Evolutionary conservation across 352 stramenopile species (phyloP), one percentile per base, ranked within the genome.

Genomic region (Pythium dissotocum): DNA sequence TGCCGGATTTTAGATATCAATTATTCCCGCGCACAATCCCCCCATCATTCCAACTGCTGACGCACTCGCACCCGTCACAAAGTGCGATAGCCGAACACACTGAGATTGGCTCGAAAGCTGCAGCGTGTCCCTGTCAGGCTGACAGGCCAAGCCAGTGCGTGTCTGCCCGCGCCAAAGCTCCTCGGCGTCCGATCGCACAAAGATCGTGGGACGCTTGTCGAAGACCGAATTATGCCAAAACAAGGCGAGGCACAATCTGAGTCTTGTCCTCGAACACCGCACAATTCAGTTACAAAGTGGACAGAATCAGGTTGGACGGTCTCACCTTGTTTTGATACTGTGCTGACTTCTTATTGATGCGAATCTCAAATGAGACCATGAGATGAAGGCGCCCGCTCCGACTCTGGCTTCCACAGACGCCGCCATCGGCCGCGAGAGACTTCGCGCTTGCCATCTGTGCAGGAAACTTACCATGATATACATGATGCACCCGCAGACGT

Each of bases 231-330:
- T 57, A 18, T 67, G 6, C 12, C 38, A 67, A 44, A 67, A 61
- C 49, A 61, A 52, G 61, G 61, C 61, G 28, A 30, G 28, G 0
- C n/a, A 0, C 0, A 28, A 40, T 54, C 61, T 67, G 49, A 67
- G 21, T 67, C 46, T 36, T 42, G 38, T 9, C 61, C 48, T 61
- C 61, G 61, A 67, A 67, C 61, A 67, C 61, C 61, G 61, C 51
- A 59, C 24, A 24, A 36, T 56, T 21, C 5, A 46, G 24, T 7
- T 4, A 12, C 13, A 21, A 28, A 18, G 33, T 2, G 4, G 51
- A 32, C 1, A 8, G 61, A 67, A 40, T 60, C 51, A 66, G 60
- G 48, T 56, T 26, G 42, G 16, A 26, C 28, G 16, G 12, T 35
- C n/a, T n/a, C 40, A 67, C 61, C 48, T 28, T 54, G 61, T 60